phyloP scores from a whole-genome alignment of 2,329 filamentous ascomycete genomes.

The Aspergillus sp. region DNA sequence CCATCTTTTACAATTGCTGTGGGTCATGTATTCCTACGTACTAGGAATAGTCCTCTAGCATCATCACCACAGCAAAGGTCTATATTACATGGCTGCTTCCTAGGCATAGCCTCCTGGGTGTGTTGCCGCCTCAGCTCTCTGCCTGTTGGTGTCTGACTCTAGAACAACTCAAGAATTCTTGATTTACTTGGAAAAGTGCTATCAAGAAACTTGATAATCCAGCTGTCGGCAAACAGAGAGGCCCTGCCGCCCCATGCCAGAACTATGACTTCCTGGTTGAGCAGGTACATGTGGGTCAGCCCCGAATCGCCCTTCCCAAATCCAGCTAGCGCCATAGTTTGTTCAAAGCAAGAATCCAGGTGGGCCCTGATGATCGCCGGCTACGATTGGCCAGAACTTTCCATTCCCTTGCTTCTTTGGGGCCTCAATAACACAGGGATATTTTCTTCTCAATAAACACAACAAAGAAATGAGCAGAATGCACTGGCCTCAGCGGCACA shows the following conservation, averaged over 20 bases:
- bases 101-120: background rate
- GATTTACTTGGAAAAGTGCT: background rate
- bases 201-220: background rate
- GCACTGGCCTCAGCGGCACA: background rate
- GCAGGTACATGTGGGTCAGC: background rate
- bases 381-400: background rate
- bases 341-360: background rate
- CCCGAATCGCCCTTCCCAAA: background rate
- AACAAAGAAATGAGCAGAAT: background rate
- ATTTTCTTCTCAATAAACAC: background rate
- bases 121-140: no score
- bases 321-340: slow-evolving; percentile 5
- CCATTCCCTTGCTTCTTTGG: slow-evolving; percentile 4
- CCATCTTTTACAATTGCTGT: background rate
- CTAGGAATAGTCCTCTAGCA: background rate
- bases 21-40: background rate
- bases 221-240: background rate
- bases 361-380: background rate
- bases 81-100: background rate
- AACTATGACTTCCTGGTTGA: background rate
- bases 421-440: slow-evolving; percentile 7
- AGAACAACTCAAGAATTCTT: background rate
- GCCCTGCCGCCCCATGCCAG: background rate
- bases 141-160: background rate
- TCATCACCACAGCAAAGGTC: background rate